Conservation (phyloP, 495 filamentous ascomycete species). For the Parathielavia hyrcaniae region DNA sequence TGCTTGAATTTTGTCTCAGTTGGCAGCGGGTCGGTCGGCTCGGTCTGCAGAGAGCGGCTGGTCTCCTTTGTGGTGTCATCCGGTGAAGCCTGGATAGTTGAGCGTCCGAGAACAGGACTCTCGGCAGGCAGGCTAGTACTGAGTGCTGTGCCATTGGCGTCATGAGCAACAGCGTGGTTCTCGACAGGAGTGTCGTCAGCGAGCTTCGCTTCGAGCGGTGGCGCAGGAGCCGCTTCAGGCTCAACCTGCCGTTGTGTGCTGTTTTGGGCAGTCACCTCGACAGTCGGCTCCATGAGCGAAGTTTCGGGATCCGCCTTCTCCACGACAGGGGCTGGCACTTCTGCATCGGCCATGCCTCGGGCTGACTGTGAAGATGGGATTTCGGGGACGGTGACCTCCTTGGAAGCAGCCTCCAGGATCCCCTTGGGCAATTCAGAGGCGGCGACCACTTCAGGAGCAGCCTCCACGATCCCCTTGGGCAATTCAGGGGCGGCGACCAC, state of each 20-base stretch:
- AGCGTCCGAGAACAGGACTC: slow-evolving; percentile 4
- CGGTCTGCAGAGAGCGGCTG: slow-evolving; percentile 10
- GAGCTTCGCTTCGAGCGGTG: no score
- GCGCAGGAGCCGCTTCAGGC: no score
- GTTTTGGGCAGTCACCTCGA: slow-evolving; percentile 10
- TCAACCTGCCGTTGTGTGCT: neutral
- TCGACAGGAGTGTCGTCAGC: neutral
- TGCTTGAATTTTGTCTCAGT: slow-evolving; percentile 15
- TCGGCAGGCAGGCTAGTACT: neutral
- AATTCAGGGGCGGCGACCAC: neutral
- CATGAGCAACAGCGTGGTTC: neutral
- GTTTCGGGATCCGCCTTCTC: neutral
- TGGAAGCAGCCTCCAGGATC: neutral
- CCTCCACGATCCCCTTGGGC: neutral
- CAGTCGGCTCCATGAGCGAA: neutral
- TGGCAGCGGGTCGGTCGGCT: slow-evolving; percentile 17
- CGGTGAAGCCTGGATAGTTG: neutral
- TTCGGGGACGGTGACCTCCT: neutral
- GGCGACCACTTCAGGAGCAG: neutral
- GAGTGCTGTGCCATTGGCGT: neutral
- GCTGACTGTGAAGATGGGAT: neutral
- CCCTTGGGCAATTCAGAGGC: neutral
- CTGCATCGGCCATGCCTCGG: neutral
- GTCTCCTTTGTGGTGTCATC: slow-evolving; percentile 15
- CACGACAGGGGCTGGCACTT: neutral